phyloP scores from a whole-genome alignment of 345 rosid genomes.

The Arabidopsis thaliana region TAIR10.1 NC_003070.9:7866501-7867000 shows the following conservation, averaged over 20 bases:
- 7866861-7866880: too few relatives aligned
- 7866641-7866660: neutral
- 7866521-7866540: neutral
- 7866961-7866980: neutral
- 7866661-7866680: neutral
- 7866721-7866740: neutral
- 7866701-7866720: neutral
- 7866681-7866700: neutral
- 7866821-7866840: neutral
- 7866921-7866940: neutral
- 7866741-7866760: neutral
- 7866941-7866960: neutral
- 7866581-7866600: neutral
- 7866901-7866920: neutral
- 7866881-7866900: neutral
- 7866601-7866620: neutral
- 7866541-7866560: neutral
- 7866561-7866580: neutral
- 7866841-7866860: too few relatives aligned
- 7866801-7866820: too few relatives aligned
- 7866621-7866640: neutral
- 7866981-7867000: neutral
- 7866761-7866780: neutral
- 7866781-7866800: neutral
- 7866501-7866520: neutral